Base-by-base conservation (phyloP, 345 rosid species). In the Gossypium rotundifolium region DNA sequence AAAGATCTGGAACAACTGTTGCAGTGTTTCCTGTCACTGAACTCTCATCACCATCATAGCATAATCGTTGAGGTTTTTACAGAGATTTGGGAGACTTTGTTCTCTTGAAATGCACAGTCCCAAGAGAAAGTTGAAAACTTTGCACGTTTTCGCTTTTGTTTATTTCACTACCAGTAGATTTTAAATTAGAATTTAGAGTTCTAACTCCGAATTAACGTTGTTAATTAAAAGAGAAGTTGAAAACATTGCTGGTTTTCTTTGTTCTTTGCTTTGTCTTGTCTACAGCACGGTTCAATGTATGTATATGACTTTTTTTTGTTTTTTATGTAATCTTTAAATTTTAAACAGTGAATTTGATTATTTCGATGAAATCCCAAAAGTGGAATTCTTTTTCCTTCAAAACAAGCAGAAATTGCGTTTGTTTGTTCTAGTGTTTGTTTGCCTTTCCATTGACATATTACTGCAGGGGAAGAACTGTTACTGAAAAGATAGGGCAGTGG, bases 1-100 rank as follows among this genome's bases (percentile, higher is more conserved):
- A 81, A 75, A 74, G 93, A 88, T 45, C 74, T 92, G 20, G 90
- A 92, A 77, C 71, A 88, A 73, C 87, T 92, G 73, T 78, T 92
- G 22, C 92, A 87, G 74, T 92, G 97, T 78, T 92, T 92, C 74
- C 76, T 92, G 25, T 79, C 85, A 16, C 80, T 92, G 70, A 92
- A 92, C 84, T 89, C 93, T 52, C 72, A 73, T 70, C 90, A 75
- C 76, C 92, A 92, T 57, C 97, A 92, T 75, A 73, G 66, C 51
- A 84, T 89, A 3, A 92, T 92, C 11, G 73, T 90, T 4, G 83
- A 87, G 80, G 96, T 85, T 12, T 92, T 92, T 62, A 82, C 84
- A 2, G 96, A 92, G 75, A 88, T 92, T 75, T 88, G 84, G 84
- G 84, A 82, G 51, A 85, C 89, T 16, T 74, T 90, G 78, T 90